Evolutionary conservation across 2,329 filamentous ascomycete genomes (phyloP).

Genomic region (Alternaria sp.): DNA sequence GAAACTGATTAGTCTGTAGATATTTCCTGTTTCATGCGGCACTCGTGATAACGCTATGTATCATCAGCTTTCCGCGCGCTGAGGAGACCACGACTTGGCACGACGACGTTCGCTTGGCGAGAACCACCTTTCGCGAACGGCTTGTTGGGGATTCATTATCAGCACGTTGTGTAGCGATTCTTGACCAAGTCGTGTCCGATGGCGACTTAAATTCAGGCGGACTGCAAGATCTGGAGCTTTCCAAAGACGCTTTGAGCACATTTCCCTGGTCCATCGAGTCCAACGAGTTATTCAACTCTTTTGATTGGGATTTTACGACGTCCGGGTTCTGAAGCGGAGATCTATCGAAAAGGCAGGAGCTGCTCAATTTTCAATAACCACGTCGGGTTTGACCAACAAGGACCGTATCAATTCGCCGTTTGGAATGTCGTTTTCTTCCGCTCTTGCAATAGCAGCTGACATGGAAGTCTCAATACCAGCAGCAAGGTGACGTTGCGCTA

Average conservation of each 20-base stretch:
- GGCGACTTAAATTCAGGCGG: conserved; percentile 25
- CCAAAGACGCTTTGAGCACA: conserved; percentile 29
- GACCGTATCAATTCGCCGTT: conserved; percentile 35
- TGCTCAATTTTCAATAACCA: conserved; percentile 28
- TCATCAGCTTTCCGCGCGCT: conserved; percentile 35
- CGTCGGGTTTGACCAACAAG: conserved; percentile 28
- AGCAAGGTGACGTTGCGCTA: conserved; percentile 33
- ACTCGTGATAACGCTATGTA: conserved; percentile 34
- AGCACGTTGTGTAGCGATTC: conserved; percentile 36
- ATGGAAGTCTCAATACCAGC: conserved; percentile 34
- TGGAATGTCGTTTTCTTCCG: conserved; percentile 37
- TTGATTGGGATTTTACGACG: conserved; percentile 36
- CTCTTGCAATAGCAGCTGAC: conserved; percentile 29
- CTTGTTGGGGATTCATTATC: conserved; percentile 34
- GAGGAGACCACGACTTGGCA: conserved; percentile 25
- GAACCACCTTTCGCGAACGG: conserved; percentile 31
- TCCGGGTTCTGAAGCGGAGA: conserved; percentile 19
- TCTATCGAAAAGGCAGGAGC: neutral
- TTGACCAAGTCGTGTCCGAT: conserved; percentile 33
- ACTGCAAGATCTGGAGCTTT: conserved; percentile 29
- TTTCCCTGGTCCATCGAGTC: conserved; percentile 39
- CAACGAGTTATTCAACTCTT: conserved; percentile 35
- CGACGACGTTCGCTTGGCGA: conserved; percentile 32
- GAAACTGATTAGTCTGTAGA: conserved; percentile 7
- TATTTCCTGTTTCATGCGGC: conserved; percentile 39